phyloP scores from a whole-genome alignment of 108 stramenopile species.

The Cyclotella sp. region DNA sequence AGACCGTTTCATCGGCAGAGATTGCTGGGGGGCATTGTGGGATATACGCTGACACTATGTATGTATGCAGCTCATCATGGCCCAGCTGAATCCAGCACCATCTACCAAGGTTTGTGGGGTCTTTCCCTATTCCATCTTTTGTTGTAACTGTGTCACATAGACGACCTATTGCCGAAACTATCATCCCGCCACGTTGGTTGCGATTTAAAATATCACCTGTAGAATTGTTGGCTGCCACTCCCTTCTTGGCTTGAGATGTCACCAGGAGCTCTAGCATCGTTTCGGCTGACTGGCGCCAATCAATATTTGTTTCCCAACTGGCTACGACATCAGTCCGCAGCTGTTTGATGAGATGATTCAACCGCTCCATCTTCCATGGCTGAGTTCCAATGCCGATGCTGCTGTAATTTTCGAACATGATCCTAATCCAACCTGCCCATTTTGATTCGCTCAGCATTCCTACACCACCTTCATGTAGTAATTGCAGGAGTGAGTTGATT shows the following conservation, averaged over 20 bases:
- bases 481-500: too few relatives aligned
- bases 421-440: not conserved
- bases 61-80: not conserved
- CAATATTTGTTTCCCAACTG: not conserved
- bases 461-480: not conserved
- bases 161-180: not conserved
- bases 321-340: not conserved
- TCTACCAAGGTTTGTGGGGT: not conserved
- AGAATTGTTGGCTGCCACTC: not conserved
- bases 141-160: not conserved
- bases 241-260: not conserved
- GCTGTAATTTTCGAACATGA: constrained; percentile 1
- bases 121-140: not conserved
- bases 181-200: not conserved
- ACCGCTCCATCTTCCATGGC: not conserved
- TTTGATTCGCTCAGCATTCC: not conserved
- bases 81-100: not conserved
- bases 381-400: not conserved
- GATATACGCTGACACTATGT: not conserved
- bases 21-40: not conserved
- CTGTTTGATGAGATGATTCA: not conserved
- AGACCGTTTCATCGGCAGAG: not conserved
- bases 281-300: not conserved
- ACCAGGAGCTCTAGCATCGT: not conserved
- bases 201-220: not conserved